Base-by-base conservation (phyloP, 169 alveolate genomes). In the Besnoitia besnoiti region DNA sequence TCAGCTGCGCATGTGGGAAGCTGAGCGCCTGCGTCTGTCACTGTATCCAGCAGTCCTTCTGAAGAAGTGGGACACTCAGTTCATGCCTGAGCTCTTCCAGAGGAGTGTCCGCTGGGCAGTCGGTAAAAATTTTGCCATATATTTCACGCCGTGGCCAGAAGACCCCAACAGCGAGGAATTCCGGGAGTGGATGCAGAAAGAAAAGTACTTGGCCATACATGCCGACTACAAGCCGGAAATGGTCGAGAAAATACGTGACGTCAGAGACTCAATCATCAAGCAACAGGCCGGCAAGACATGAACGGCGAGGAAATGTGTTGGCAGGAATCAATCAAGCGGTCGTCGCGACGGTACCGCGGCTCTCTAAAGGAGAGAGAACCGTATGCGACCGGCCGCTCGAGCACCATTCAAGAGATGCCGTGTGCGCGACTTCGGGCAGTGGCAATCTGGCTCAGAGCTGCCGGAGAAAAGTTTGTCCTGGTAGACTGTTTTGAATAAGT, bases 1-100 rank as follows among this genome's bases (percentile, higher is more conserved):
- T 4, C 98, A 97, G 91, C 92, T 97, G 33, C 96, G 96, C 47
- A 94, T 97, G 95, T 97, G 98, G 98, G 98, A 97, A 90, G 95
- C 96, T 21, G 98, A 97, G 89, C 94, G 97, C 73, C 95, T 96
- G 93, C 94, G 98, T 37, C 91, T 97, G 51, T 94, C 96, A 42
- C 95, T 96, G 30, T 89, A 85, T n/a, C 96, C 95, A 55, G 94
- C 98, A 33, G 96, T 96, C 40, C 92, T 96, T 55, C 91, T 96
- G 79, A 96, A 96, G 85, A 76, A 95, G 8, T 96, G 97, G 95
- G 97, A 96, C 90, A 82, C 85, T n/a, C 96, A 96, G 35, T 95
- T 93, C 80, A 82, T 96, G 77, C 98, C 98, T 0, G 97, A 96
- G 79, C 93, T 96, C 24, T 96, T 95, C 92, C 97, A 95, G 75